Conservation (phyloP, 371 early-diverging fungal genomes). For the Racocetra persica region DNA sequence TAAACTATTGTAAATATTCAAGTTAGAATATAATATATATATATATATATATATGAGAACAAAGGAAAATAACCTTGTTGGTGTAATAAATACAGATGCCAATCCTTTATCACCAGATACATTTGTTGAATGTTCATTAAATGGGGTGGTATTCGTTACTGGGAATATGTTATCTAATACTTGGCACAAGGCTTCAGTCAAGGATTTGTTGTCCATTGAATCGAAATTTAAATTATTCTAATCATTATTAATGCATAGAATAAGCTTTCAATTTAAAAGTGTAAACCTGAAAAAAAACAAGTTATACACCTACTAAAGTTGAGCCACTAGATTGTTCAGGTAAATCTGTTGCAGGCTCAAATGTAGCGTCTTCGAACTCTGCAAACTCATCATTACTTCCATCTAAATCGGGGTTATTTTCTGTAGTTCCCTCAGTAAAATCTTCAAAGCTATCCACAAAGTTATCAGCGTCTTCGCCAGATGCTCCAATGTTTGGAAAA, state of each 20-base stretch:
- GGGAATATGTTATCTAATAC: conserved; percentile 17
- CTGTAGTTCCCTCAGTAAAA: conserved; percentile 2
- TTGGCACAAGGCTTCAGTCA: neutral
- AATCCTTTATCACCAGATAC: neutral
- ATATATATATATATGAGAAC: no score
- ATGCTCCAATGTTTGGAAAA: neutral
- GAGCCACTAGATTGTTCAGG: neutral
- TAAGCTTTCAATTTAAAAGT: neutral
- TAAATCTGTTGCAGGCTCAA: neutral
- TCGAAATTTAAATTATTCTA: neutral
- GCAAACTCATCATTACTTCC: conserved; percentile 17
- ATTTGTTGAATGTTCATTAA: neutral
- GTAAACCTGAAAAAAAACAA: neutral
- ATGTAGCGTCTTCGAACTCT: neutral
- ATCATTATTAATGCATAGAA: neutral
- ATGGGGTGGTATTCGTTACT: neutral
- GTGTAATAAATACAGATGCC: neutral
- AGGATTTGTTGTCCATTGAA: neutral
- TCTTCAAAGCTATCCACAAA: conserved; percentile 33
- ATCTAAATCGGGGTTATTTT: no score
- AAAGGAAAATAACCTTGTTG: neutral
- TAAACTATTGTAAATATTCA: neutral
- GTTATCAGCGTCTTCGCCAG: conserved; percentile 7
- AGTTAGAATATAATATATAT: no score
- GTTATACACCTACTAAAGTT: neutral